Evolutionary conservation across 1,284 basidiomycete genomes (phyloP).

Genomic region (Cerrena zonata): DNA sequence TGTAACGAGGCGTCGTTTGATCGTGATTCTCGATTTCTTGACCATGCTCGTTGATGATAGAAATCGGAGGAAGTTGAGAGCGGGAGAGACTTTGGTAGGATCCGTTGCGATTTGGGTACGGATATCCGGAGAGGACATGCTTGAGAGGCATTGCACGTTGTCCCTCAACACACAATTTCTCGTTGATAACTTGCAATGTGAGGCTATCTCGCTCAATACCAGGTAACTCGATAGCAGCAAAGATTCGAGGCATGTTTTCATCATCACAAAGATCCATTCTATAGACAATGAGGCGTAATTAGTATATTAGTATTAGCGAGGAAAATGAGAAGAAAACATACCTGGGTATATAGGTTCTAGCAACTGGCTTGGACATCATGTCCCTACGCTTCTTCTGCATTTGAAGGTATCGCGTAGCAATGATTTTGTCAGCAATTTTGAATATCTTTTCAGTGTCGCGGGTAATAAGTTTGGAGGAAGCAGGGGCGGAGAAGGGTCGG

Average conservation of each 20-base stretch:
- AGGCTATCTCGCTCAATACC: conserved; percentile 46
- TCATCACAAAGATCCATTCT: conserved; percentile 55
- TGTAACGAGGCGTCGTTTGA: not conserved
- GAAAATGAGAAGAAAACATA: not conserved
- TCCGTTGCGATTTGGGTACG: conserved; percentile 5
- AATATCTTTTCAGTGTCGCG: not conserved
- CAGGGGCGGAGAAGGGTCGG: too few relatives aligned
- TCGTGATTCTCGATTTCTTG: not conserved
- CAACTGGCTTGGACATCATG: not conserved
- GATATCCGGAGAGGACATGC: conserved; percentile 21
- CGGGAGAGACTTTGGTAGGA: not conserved
- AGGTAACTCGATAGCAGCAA: conserved; percentile 52
- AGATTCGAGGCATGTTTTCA: conserved; percentile 33
- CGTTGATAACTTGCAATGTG: conserved; percentile 38
- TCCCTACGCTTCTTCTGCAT: not conserved
- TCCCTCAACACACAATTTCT: conserved; percentile 43
- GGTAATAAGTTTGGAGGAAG: too few relatives aligned
- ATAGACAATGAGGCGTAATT: conserved; percentile 4
- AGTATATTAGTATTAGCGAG: not conserved
- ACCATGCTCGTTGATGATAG: too few relatives aligned
- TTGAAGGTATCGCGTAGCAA: not conserved
- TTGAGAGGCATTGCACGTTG: conserved; percentile 33
- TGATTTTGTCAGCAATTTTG: not conserved
- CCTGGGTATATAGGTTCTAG: conserved; percentile 2
- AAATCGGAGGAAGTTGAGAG: not conserved